phyloP scores from a whole-genome alignment of 225 moss, liverwort and hornwort species.

The Asterella californica region DNA sequence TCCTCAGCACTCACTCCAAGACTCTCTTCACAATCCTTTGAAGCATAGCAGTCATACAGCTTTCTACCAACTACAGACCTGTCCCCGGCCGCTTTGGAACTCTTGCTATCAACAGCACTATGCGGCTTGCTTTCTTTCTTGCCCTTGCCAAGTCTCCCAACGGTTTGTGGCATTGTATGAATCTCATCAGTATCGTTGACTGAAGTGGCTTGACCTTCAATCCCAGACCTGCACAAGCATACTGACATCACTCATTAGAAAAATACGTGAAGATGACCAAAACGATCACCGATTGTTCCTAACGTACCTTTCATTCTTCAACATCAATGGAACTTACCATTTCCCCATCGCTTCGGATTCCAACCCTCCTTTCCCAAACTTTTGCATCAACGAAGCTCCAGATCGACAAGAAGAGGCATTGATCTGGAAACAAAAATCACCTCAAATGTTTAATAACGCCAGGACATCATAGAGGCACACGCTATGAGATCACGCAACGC shows the following conservation, averaged over 20 bases:
- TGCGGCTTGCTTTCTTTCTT: not conserved
- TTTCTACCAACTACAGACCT: slow-evolving; percentile 7
- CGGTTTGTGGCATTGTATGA: slow-evolving; percentile 4
- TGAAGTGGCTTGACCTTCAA: slow-evolving; percentile 4
- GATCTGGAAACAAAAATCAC: slow-evolving; percentile 41
- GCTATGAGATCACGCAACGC: not conserved
- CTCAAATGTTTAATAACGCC: not conserved
- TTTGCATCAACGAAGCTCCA: slow-evolving; percentile 74
- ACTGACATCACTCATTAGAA: not conserved
- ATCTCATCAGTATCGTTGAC: not conserved
- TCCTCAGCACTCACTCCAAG: slow-evolving; percentile 23
- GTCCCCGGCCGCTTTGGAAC: not conserved
- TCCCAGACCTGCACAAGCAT: not conserved
- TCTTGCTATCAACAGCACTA: not conserved
- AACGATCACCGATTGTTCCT: too few relatives aligned
- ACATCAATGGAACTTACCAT: slow-evolving; percentile 33
- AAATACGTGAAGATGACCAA: not conserved
- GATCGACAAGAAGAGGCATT: slow-evolving; percentile 77
- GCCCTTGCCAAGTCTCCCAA: too few relatives aligned
- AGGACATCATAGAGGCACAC: not conserved
- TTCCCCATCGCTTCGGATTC: slow-evolving; percentile 77
- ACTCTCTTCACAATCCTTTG: slow-evolving; percentile 11
- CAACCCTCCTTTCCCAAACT: slow-evolving; percentile 81
- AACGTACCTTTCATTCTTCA: not conserved
- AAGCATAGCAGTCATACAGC: slow-evolving; percentile 5